These are phyloP conservation scores for Clavispora phyllophila DNA, from an alignment of 805 yeast species.

Conservation along the genomic window DNA sequence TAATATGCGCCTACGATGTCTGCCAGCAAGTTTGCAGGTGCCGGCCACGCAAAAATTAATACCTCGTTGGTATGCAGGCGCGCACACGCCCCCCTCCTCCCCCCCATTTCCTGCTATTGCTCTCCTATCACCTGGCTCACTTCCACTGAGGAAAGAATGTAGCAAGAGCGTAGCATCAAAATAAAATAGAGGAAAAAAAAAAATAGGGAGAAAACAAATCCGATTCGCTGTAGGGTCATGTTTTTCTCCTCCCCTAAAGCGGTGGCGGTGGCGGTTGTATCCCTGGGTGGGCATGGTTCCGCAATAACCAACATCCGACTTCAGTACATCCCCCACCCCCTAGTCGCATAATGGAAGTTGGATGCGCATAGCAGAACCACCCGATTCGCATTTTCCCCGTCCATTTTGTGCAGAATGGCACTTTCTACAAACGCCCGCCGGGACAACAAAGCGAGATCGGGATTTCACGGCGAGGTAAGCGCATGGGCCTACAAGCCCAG, in stretches of 20 bases:
- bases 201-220: too few species aligned
- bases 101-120: too few species aligned
- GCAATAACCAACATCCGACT: conserved; percentile 10
- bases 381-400: background rate
- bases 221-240: too few species aligned
- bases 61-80: background rate
- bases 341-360: background rate
- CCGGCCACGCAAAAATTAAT: too few species aligned
- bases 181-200: too few species aligned
- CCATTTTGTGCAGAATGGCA: background rate
- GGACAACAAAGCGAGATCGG: background rate
- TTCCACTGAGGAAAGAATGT: too few species aligned
- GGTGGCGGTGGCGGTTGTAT: too few species aligned
- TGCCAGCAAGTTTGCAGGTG: background rate
- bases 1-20: background rate
- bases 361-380: background rate
- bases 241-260: too few species aligned
- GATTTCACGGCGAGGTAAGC: background rate
- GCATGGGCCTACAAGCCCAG: background rate
- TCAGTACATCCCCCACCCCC: background rate
- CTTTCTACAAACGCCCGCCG: background rate
- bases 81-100: too few species aligned
- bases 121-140: too few species aligned
- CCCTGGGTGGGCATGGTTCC: too few species aligned
- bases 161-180: too few species aligned